Evolutionary conservation across 2,329 filamentous ascomycete genomes (phyloP).

Genomic region (Aspergillus fructus): DNA sequence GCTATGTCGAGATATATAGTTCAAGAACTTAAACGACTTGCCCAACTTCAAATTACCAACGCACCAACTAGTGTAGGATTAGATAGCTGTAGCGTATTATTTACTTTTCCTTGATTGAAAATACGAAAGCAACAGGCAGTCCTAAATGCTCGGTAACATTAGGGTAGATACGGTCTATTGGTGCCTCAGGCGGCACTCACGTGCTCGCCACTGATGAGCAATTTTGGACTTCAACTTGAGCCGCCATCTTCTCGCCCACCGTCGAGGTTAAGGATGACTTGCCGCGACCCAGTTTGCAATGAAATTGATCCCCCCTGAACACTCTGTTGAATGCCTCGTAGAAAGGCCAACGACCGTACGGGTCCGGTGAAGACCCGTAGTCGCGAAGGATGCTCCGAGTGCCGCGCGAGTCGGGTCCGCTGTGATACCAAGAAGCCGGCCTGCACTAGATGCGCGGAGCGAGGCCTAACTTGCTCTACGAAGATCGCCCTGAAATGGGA

Average conservation of each 20-base stretch:
- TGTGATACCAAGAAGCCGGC: slow-evolving; percentile 41
- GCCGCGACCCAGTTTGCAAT: slow-evolving; percentile 20
- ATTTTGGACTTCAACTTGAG: background rate
- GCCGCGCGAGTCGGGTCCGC: slow-evolving; percentile 41
- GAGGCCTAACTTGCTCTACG: slow-evolving; percentile 36
- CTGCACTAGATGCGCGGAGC: slow-evolving; percentile 38
- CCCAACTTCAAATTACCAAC: too few species aligned
- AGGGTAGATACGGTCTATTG: background rate
- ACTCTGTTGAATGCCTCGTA: slow-evolving; percentile 34
- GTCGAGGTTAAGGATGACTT: background rate
- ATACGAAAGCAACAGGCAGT: too few species aligned
- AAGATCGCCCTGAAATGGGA: slow-evolving; percentile 40
- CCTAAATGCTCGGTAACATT: too few species aligned
- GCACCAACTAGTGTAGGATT: too few species aligned
- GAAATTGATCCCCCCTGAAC: slow-evolving; percentile 19
- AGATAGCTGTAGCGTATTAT: too few species aligned
- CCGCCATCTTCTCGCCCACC: background rate
- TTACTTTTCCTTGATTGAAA: too few species aligned
- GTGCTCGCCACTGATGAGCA: background rate
- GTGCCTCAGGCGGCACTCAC: slow-evolving; percentile 1
- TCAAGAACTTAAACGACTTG: too few species aligned
- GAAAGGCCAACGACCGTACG: slow-evolving; percentile 36
- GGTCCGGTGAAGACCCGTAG: slow-evolving; percentile 40
- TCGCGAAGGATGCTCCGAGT: slow-evolving; percentile 42
- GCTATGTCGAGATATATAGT: too few species aligned